A percentile compares a stretch with the other conserved stretches of the same genome.
These are phyloP conservation scores for Sequoia sempervirens DNA, from an alignment of 75 land plant genomes.

Conservation along the genomic window DNA sequence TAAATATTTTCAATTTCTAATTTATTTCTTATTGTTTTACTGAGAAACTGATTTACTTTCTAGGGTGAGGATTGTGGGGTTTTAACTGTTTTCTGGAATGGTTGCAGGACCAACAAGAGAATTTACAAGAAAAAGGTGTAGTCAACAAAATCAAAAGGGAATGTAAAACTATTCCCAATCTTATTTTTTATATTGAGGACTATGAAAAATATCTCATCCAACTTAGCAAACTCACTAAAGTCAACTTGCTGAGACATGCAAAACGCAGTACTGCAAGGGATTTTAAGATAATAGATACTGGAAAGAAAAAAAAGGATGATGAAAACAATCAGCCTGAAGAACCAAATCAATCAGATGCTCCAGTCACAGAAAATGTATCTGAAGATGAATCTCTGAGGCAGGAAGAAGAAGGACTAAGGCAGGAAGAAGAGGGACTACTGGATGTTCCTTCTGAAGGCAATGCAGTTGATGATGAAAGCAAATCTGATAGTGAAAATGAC, in stretches of 20 bases:
- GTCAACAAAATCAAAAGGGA: conserved; percentile 79
- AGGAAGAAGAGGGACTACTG: conserved; percentile 1
- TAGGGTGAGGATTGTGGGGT: neutral
- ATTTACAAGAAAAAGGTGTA: conserved; percentile 32
- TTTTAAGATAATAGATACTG: conserved; percentile 59
- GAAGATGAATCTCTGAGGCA: conserved; percentile 2
- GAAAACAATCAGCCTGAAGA: conserved; percentile 13
- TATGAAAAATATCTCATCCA: conserved; percentile 87
- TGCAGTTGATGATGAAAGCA: neutral
- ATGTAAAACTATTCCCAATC: conserved; percentile 72
- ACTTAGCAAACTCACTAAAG: conserved; percentile 68
- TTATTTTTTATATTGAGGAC: conserved; percentile 87
- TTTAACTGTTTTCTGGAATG: neutral
- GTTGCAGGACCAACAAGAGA: conserved; percentile 73
- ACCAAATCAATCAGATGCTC: conserved; percentile 11
- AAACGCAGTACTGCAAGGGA: conserved; percentile 90
- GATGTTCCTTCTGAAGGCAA: conserved; percentile 3
- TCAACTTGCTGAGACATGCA: conserved; percentile 81
- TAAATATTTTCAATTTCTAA: neutral
- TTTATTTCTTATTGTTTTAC: neutral
- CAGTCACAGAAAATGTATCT: conserved; percentile 2
- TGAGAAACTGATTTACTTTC: neutral
- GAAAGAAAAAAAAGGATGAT: conserved; percentile 24
- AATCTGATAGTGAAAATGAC: conserved; percentile 2
- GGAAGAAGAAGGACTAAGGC: conserved; percentile 5